Percentiles rank a stretch among this genome's conserved stretches.
phyloP scores from a whole-genome alignment of 2,329 filamentous ascomycete genomes.

The Ophiostoma piceae region DNA sequence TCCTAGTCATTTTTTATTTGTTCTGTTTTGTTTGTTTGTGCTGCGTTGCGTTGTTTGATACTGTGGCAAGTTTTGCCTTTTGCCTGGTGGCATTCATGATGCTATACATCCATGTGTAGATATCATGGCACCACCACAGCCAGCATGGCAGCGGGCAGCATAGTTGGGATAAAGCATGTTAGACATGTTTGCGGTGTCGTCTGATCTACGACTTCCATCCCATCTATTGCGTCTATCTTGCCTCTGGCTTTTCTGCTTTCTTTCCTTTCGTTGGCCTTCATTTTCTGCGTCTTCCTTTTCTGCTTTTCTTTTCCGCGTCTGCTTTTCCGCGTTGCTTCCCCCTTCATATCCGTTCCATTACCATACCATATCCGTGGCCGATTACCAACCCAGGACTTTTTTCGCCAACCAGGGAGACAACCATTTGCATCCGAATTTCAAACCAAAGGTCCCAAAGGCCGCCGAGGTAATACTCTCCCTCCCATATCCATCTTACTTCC shows the following conservation, averaged over 20 bases:
- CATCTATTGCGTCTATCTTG: not conserved
- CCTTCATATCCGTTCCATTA: constrained; percentile 8
- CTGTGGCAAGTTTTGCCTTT: constrained; percentile 20
- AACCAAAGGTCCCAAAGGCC: constrained; percentile 80
- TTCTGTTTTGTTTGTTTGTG: not conserved
- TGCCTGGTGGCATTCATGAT: not conserved
- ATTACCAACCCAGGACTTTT: constrained; percentile 48
- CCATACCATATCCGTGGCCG: constrained; percentile 26
- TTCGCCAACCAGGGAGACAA: constrained; percentile 64
- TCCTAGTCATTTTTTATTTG: constrained; percentile 15
- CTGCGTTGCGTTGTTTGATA: constrained; percentile 12
- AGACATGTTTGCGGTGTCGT: not conserved
- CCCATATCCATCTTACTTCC: not conserved
- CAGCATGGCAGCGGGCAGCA: not conserved
- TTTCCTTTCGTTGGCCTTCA: constrained; percentile 17
- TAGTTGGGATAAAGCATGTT: not conserved
- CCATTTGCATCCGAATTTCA: constrained; percentile 93
- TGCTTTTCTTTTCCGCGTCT: constrained; percentile 27
- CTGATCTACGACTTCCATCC: not conserved
- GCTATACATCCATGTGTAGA: not conserved
- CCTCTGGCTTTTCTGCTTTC: constrained; percentile 15
- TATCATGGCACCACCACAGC: not conserved
- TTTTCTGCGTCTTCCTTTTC: no score
- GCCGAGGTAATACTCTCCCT: constrained; percentile 73
- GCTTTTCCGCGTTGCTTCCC: not conserved